phyloP scores from a whole-genome alignment of 2,329 filamentous ascomycete genomes.

The Niveomyces coronatus region DNA sequence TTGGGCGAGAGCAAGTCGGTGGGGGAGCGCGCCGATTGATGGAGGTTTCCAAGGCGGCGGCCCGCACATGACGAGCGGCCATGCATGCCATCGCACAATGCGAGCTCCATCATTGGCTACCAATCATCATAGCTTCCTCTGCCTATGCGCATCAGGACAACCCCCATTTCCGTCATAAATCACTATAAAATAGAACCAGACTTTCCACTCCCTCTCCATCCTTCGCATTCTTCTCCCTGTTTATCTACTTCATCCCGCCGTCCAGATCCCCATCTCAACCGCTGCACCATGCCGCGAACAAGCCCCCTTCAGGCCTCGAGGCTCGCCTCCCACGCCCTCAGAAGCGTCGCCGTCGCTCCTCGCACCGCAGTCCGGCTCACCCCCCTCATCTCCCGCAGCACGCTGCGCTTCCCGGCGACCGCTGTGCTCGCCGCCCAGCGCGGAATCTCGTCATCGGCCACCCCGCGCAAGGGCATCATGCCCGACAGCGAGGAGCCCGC shows the following conservation, averaged over 20 bases:
- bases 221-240: neutral
- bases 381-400: constrained; percentile 3
- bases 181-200: too few relatives aligned
- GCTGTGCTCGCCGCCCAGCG: constrained; percentile 15
- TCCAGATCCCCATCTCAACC: neutral
- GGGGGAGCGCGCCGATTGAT: neutral
- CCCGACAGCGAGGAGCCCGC: constrained; percentile 48
- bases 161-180: too few relatives aligned
- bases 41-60: neutral
- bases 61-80: constrained; percentile 10
- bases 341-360: constrained; percentile 16
- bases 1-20: neutral
- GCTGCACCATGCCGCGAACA: constrained; percentile 20
- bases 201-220: neutral
- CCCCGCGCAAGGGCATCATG: constrained; percentile 39
- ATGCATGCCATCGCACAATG: too few relatives aligned
- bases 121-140: constrained; percentile 1
- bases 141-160: too few relatives aligned
- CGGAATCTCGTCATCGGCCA: constrained; percentile 21
- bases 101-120: constrained; percentile 8
- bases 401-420: too few relatives aligned
- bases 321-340: constrained; percentile 24
- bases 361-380: constrained; percentile 13
- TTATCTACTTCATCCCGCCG: neutral
- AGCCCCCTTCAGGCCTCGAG: constrained; percentile 28